These are phyloP conservation scores for Pythium biforme DNA, from an alignment of 352 stramenopile genomes.

Conservation along the genomic window DNA sequence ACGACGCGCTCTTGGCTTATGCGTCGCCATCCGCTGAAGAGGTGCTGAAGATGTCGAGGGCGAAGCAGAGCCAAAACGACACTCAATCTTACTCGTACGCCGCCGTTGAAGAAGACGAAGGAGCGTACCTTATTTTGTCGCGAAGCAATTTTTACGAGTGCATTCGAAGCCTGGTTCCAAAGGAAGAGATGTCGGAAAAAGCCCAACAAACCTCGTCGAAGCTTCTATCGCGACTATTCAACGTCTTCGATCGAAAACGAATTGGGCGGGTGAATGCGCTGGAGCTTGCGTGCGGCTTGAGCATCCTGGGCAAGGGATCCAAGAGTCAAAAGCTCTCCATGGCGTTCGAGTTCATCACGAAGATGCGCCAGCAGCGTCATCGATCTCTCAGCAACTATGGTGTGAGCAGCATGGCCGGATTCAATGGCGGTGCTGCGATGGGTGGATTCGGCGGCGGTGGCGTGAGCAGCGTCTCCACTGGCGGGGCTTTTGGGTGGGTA, in stretches of 20 bases:
- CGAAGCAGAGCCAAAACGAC: slow-evolving; percentile 34
- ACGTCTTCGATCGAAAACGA: slow-evolving; percentile 84
- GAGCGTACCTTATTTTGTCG: slow-evolving; percentile 76
- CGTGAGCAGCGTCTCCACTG: slow-evolving; percentile 51
- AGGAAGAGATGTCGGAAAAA: slow-evolving; percentile 77
- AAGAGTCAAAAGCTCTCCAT: slow-evolving; percentile 87
- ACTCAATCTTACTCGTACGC: slow-evolving; percentile 74
- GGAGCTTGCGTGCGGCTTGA: slow-evolving; percentile 84
- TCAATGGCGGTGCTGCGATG: slow-evolving; percentile 26
- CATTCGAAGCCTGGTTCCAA: slow-evolving; percentile 78
- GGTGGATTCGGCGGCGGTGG: slow-evolving; percentile 28
- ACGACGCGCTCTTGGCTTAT: slow-evolving; percentile 72
- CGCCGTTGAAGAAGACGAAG: slow-evolving; percentile 79
- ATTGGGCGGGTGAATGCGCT: slow-evolving; percentile 79
- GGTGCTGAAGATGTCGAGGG: slow-evolving; percentile 58
- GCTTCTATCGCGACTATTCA: slow-evolving; percentile 78
- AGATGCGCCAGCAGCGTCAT: slow-evolving; percentile 74
- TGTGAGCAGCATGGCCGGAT: slow-evolving; percentile 27
- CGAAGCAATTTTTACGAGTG: slow-evolving; percentile 86
- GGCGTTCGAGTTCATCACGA: slow-evolving; percentile 87
- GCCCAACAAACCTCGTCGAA: slow-evolving; percentile 86
- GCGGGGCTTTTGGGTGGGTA: slow-evolving; percentile 44
- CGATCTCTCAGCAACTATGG: slow-evolving; percentile 72
- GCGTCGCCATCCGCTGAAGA: slow-evolving; percentile 73
- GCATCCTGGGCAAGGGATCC: slow-evolving; percentile 78